Evolutionary conservation across 176 grass and related monocot genomes (phyloP).

Genomic region (Phoenix dactylifera): DNA sequence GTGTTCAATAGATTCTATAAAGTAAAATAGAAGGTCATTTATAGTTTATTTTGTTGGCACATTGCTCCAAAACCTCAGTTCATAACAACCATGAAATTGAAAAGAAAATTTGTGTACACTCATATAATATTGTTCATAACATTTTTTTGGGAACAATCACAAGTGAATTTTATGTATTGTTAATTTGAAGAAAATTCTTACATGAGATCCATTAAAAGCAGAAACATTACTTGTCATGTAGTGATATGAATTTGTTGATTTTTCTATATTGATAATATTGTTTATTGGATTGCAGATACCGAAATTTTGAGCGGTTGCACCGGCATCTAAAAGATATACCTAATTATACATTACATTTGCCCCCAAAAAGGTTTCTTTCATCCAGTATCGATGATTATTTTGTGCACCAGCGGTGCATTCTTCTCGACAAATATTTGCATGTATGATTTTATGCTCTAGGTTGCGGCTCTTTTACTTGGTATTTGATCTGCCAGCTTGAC

Average conservation of each 20-base stretch:
- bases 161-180: too few species aligned
- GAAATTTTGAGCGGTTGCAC: conserved; percentile 94
- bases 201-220: too few species aligned
- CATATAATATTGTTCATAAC: too few species aligned
- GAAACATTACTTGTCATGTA: conserved; percentile 7
- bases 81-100: too few species aligned
- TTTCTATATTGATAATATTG: not conserved
- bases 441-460: conserved; percentile 27
- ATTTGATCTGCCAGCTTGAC: not conserved
- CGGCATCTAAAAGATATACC: conserved; percentile 89
- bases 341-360: conserved; percentile 93
- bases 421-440: conserved; percentile 95
- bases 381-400: conserved; percentile 97
- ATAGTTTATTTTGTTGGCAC: too few species aligned
- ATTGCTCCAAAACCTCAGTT: too few species aligned
- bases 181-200: too few species aligned
- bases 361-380: conserved; percentile 94
- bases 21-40: too few species aligned
- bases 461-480: not conserved
- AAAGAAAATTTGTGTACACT: too few species aligned
- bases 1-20: too few species aligned
- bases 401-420: conserved; percentile 94
- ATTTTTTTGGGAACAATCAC: too few species aligned
- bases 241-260: conserved; percentile 2
- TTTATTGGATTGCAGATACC: conserved; percentile 56